Evolutionary conservation across 768 basidiomycete genomes (phyloP).

Genomic region (Lentinula detonsa): DNA sequence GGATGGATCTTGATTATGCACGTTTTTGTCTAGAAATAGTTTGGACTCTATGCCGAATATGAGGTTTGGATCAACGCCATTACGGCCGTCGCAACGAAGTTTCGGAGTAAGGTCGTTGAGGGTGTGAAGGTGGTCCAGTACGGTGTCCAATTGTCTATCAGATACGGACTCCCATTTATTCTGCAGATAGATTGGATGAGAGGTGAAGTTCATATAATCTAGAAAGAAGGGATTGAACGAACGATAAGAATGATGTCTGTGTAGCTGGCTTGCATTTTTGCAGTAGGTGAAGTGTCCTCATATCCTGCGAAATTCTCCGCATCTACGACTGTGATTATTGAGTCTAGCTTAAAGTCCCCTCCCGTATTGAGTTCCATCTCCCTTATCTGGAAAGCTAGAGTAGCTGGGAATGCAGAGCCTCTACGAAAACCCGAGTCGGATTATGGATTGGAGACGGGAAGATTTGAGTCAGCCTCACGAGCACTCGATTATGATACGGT

Average conservation of each 20-base stretch:
- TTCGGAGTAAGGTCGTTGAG: slow-evolving; percentile 90
- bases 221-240: slow-evolving; percentile 18
- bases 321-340: slow-evolving; percentile 87
- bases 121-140: slow-evolving; percentile 83
- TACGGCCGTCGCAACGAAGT: slow-evolving; percentile 56
- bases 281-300: slow-evolving; percentile 88
- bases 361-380: slow-evolving; percentile 67
- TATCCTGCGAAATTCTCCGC: slow-evolving; percentile 91
- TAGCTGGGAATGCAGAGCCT: slow-evolving; percentile 94
- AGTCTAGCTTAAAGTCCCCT: slow-evolving; percentile 75
- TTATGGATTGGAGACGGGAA: background rate
- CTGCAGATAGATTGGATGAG: slow-evolving; percentile 24
- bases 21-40: slow-evolving; percentile 42
- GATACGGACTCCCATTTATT: slow-evolving; percentile 90
- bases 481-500: slow-evolving; percentile 93
- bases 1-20: slow-evolving; percentile 14
- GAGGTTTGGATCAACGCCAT: slow-evolving; percentile 69
- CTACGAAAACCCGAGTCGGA: slow-evolving; percentile 27
- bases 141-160: slow-evolving; percentile 72
- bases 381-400: slow-evolving; percentile 90
- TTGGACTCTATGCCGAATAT: slow-evolving; percentile 91
- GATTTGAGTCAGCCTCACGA: slow-evolving; percentile 49
- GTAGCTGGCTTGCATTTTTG: slow-evolving; percentile 93
- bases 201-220: background rate
- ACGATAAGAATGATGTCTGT: slow-evolving; percentile 88